phyloP scores from a whole-genome alignment of 352 stramenopile species.

The Pythium oligandrum region DNA sequence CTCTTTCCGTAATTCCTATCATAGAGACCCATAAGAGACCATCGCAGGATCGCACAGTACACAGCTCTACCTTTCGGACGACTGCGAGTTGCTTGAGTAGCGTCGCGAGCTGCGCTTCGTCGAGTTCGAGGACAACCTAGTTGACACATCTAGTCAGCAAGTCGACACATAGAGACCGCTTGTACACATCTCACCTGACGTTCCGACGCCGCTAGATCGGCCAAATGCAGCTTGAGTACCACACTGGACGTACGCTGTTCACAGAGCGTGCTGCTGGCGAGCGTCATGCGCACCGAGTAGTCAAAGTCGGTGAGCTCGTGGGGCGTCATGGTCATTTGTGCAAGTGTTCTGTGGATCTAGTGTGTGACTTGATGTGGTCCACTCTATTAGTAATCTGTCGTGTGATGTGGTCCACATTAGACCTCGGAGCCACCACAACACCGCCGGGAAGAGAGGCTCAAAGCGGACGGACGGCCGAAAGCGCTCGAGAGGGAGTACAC shows the following conservation, averaged over 20 bases:
- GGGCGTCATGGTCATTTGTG: constrained; percentile 4
- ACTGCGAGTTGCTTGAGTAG: constrained; percentile 17
- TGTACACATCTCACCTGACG: too few species aligned
- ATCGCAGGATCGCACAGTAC: too few species aligned
- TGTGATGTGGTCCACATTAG: constrained; percentile 13
- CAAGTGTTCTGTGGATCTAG: too few species aligned
- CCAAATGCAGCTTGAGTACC: constrained; percentile 49
- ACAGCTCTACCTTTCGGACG: constrained; percentile 12
- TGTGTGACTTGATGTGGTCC: not conserved
- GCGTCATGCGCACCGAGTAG: constrained; percentile 63
- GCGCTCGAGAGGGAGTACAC: too few species aligned
- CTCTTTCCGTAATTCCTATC: too few species aligned
- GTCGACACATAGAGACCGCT: too few species aligned
- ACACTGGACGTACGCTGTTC: constrained; percentile 32
- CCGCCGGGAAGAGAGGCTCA: constrained; percentile 18
- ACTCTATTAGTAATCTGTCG: not conserved
- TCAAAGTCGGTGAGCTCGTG: constrained; percentile 51
- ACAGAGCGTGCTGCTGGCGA: constrained; percentile 58
- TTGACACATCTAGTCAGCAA: too few species aligned
- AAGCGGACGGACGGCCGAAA: not conserved
- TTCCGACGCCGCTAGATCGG: constrained; percentile 6
- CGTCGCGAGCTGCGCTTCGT: constrained; percentile 14
- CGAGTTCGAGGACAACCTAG: constrained; percentile 21
- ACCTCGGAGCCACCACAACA: not conserved
- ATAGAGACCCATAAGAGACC: too few species aligned